phyloP scores from a whole-genome alignment of 345 rosid genomes.

The Boechera retrofracta region DNA sequence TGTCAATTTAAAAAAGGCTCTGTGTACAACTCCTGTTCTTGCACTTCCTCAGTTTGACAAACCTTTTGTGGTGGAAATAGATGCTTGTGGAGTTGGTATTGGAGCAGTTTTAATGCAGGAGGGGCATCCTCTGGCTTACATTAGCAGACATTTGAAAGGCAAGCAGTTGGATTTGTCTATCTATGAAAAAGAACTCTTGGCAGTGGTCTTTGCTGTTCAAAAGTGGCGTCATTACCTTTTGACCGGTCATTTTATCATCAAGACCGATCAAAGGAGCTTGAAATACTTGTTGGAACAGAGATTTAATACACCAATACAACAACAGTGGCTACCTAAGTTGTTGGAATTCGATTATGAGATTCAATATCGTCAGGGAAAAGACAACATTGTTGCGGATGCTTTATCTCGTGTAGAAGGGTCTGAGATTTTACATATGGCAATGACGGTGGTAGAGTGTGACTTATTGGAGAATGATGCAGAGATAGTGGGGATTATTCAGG shows the following conservation, averaged over 20 bases:
- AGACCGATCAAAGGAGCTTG: not conserved
- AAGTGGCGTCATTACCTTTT: not conserved
- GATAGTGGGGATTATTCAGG: no score
- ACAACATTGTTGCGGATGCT: not conserved
- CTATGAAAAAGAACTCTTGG: not conserved
- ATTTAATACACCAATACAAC: not conserved
- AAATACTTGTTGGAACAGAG: not conserved
- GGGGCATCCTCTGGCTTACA: fast-evolving
- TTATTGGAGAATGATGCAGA: no score
- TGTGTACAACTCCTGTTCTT: no score
- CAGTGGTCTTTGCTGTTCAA: fast-evolving
- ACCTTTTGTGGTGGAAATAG: no score
- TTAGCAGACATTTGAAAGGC: not conserved
- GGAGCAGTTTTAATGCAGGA: not conserved
- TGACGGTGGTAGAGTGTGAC: no score
- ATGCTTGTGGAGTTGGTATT: no score
- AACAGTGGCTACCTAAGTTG: not conserved
- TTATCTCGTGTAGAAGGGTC: not conserved
- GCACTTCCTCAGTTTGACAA: no score
- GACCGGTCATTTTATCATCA: not conserved
- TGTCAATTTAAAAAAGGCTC: no score
- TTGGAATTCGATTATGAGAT: not conserved
- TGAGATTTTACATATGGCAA: not conserved
- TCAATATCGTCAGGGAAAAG: not conserved
- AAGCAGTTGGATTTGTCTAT: not conserved